Conservation (phyloP, 495 filamentous ascomycete genomes). For the Durotheca rogersii region DNA sequence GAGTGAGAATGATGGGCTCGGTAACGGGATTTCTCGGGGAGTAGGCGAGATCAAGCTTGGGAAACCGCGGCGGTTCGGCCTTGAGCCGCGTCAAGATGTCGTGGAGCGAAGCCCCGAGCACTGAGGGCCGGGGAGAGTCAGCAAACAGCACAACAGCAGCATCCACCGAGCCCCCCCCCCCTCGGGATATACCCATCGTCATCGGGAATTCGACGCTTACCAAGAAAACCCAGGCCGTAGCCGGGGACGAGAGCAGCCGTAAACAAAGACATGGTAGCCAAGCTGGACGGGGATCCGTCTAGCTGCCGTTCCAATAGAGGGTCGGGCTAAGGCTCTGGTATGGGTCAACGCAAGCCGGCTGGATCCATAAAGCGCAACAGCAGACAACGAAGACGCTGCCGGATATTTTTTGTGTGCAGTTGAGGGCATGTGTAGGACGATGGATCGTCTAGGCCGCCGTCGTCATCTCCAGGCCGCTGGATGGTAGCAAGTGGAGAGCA, state of each 20-base stretch:
- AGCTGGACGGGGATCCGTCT: too few relatives aligned
- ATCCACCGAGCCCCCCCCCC: neutral
- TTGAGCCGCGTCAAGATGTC: conserved; percentile 84
- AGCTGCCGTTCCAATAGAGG: too few relatives aligned
- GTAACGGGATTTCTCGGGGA: conserved; percentile 66
- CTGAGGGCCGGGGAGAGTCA: conserved; percentile 46
- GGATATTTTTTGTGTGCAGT: too few relatives aligned
- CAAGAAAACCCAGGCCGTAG: conserved; percentile 74
- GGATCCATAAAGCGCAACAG: conserved; percentile 23
- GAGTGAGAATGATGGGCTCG: conserved; percentile 67
- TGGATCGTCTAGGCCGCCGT: too few relatives aligned
- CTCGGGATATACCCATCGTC: too few relatives aligned
- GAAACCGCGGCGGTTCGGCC: conserved; percentile 76
- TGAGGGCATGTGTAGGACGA: neutral
- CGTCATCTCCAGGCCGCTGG: neutral
- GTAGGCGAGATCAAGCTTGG: conserved; percentile 78
- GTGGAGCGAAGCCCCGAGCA: conserved; percentile 85
- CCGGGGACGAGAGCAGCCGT: conserved; percentile 73
- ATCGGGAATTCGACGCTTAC: conserved; percentile 54
- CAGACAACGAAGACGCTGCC: too few relatives aligned
- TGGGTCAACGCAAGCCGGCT: conserved; percentile 7
- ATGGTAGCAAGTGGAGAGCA: neutral
- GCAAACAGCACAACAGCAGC: neutral
- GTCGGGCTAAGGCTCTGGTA: neutral
- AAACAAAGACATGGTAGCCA: conserved; percentile 60